Evolutionary conservation across 2,329 filamentous ascomycete genomes (phyloP).

Genomic region (Colletotrichum liriopes): DNA sequence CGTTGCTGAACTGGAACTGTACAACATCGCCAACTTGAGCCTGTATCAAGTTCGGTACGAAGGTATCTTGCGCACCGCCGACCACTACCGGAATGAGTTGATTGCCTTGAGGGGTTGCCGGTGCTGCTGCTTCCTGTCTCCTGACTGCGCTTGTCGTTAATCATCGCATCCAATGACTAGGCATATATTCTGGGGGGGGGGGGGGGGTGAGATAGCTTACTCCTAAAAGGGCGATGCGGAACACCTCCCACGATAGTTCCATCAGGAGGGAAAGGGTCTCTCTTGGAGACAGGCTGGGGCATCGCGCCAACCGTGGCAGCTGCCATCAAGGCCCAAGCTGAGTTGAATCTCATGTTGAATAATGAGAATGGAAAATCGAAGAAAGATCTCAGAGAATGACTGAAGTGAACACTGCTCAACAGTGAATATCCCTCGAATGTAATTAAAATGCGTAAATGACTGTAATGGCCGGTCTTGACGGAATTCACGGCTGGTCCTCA

Average conservation of each 20-base stretch:
- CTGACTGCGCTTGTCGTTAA: slow-evolving; percentile 24
- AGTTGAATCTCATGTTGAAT: slow-evolving; percentile 33
- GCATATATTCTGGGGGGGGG: no score
- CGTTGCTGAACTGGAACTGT: slow-evolving; percentile 60
- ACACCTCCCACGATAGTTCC: slow-evolving; percentile 35
- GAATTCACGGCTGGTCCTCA: slow-evolving; percentile 32
- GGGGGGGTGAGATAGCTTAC: neutral
- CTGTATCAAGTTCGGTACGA: slow-evolving; percentile 55
- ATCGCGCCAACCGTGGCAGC: slow-evolving; percentile 33
- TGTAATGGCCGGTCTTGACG: slow-evolving; percentile 25
- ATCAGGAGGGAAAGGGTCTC: slow-evolving; percentile 35
- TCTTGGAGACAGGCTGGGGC: slow-evolving; percentile 31
- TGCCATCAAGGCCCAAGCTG: slow-evolving; percentile 26
- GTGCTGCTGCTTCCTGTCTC: slow-evolving; percentile 32
- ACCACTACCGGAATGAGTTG: slow-evolving; percentile 53
- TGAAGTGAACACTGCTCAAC: slow-evolving; percentile 34
- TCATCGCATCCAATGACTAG: no score
- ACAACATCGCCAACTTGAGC: slow-evolving; percentile 57
- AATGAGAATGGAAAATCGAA: slow-evolving; percentile 2
- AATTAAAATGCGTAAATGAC: slow-evolving; percentile 37
- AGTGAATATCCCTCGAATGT: slow-evolving; percentile 13
- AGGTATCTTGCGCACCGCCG: slow-evolving; percentile 55
- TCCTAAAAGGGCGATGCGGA: slow-evolving; percentile 31
- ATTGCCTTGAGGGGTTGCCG: slow-evolving; percentile 37
- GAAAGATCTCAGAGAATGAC: slow-evolving; percentile 14